Evolutionary conservation across 129 eudicot genomes (phyloP).

Genomic region (Flaveria brownii): DNA sequence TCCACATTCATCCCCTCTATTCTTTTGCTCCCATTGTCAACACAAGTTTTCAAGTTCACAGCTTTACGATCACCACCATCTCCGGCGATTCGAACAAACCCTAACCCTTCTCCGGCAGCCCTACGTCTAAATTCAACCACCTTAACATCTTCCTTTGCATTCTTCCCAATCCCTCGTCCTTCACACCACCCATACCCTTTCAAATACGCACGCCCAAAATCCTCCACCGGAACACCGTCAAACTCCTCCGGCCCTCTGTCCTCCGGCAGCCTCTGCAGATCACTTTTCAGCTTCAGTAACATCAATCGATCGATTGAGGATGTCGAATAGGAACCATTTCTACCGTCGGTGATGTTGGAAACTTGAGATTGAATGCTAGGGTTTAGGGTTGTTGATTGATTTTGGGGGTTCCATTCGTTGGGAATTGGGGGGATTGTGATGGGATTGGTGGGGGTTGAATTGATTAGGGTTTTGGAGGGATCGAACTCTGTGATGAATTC

Average conservation of each 20-base stretch:
- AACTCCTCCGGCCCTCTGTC: slow-evolving; percentile 54
- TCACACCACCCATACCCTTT: slow-evolving; percentile 81
- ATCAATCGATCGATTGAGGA: slow-evolving; percentile 38
- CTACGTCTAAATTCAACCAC: slow-evolving; percentile 48
- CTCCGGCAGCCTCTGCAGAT: slow-evolving; percentile 59
- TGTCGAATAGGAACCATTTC: not conserved
- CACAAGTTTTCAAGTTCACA: not conserved
- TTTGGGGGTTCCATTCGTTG: slow-evolving; percentile 51
- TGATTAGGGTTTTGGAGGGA: slow-evolving; percentile 38
- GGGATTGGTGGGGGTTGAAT: slow-evolving; percentile 30
- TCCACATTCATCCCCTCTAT: too few species aligned
- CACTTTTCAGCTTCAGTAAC: slow-evolving; percentile 57
- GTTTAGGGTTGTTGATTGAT: slow-evolving; percentile 40
- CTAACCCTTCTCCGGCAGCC: slow-evolving; percentile 64
- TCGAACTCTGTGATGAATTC: slow-evolving; percentile 53
- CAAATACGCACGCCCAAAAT: slow-evolving; percentile 60
- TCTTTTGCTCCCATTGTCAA: not conserved
- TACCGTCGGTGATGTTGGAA: too few species aligned
- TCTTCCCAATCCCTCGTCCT: slow-evolving; percentile 75
- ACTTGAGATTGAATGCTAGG: slow-evolving; percentile 26
- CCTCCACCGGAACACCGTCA: slow-evolving; percentile 58
- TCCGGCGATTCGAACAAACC: slow-evolving; percentile 38
- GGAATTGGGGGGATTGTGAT: slow-evolving; percentile 57
- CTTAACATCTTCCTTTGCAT: slow-evolving; percentile 68
- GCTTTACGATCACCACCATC: not conserved